Base-by-base conservation (phyloP, 1,284 basidiomycete genomes). In the Pseudomicrostroma phylloplanum region DNA sequence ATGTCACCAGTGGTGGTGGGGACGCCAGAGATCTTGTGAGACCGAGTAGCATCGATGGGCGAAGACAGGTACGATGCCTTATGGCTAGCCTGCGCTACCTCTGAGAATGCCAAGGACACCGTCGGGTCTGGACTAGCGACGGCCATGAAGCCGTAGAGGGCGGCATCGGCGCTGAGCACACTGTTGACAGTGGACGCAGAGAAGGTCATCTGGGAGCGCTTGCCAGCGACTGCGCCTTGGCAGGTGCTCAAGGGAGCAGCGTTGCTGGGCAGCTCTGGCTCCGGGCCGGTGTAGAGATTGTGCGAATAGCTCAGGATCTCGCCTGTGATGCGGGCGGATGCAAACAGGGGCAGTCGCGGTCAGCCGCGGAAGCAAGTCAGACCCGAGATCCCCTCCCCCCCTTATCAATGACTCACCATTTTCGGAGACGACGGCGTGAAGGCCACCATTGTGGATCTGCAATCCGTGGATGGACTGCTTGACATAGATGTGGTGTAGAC, bases 1-100 rank as follows among this genome's bases (percentile, higher is more conserved):
- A 74, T 71, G 17, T 68, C 61, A n/a, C 64, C 70, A 56, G 68
- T 74, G 61, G 70, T 69, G 2, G 67, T 66, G 53, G 71, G 71
- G 23, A 71, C 71, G 48, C 64, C 66, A 63, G 69, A 69, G 8
- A 72, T 61, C 36, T 67, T 66, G 23, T 40, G 59, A 36, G 30
- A 36, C 30, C 30, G 30, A 25, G 41, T n/a, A 25, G 59, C 25
- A 19, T 61, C 53, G 26, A 46, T 53, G 56, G 56, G 51, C 46
- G 60, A 39, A 13, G 46, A 48, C n/a, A 48, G 12, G 23, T 55
- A 49, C 17, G 42, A 40, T 15, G 26, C n/a, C 17, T 58, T 41
- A 6, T 12, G n/a, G 42, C 55, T 56, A 30, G 57, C 62, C 39
- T 12, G 40, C 19, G 51, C 23, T 7, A 13, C 46, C 12, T 40